Evolutionary conservation across 805 yeast species (phyloP).

Genomic region (Candida jianshihensis): DNA sequence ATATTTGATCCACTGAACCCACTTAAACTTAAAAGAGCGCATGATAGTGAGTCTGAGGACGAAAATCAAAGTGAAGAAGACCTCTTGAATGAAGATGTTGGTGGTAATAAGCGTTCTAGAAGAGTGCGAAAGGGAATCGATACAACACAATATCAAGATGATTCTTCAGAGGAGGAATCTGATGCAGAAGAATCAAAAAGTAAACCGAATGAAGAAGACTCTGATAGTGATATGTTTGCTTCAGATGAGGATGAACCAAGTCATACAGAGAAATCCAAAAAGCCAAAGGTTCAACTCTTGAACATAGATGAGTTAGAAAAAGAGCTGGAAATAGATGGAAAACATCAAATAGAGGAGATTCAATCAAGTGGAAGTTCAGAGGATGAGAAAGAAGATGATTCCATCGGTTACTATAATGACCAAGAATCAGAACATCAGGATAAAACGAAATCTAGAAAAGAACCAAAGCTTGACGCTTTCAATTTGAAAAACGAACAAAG

Average conservation of each 20-base stretch:
- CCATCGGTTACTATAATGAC: constrained; percentile 13
- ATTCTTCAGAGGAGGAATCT: constrained; percentile 26
- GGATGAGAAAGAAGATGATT: constrained; percentile 17
- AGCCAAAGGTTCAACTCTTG: constrained; percentile 20
- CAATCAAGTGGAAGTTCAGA: constrained; percentile 10
- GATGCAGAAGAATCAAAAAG: constrained; percentile 28
- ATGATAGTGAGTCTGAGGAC: constrained; percentile 9
- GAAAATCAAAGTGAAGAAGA: constrained; percentile 14
- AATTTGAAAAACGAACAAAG: constrained; percentile 48
- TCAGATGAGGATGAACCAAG: constrained; percentile 14
- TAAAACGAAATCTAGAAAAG: constrained; percentile 9
- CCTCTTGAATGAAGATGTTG: constrained; percentile 19
- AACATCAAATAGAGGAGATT: background rate
- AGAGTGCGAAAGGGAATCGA: constrained; percentile 10
- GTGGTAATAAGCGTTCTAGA: constrained; percentile 13
- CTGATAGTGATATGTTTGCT: constrained; percentile 16
- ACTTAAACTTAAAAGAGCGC: constrained; percentile 5
- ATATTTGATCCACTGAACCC: constrained; percentile 20
- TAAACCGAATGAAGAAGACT: constrained; percentile 10
- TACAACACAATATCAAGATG: constrained; percentile 20
- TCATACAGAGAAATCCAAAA: constrained; percentile 2
- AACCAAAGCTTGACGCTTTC: constrained; percentile 55
- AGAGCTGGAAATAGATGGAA: constrained; percentile 12
- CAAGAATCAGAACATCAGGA: constrained; percentile 11
- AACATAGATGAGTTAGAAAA: constrained; percentile 33